Base-by-base conservation (phyloP, 495 filamentous ascomycete species). In the Penicillium ochrochloron region DNA sequence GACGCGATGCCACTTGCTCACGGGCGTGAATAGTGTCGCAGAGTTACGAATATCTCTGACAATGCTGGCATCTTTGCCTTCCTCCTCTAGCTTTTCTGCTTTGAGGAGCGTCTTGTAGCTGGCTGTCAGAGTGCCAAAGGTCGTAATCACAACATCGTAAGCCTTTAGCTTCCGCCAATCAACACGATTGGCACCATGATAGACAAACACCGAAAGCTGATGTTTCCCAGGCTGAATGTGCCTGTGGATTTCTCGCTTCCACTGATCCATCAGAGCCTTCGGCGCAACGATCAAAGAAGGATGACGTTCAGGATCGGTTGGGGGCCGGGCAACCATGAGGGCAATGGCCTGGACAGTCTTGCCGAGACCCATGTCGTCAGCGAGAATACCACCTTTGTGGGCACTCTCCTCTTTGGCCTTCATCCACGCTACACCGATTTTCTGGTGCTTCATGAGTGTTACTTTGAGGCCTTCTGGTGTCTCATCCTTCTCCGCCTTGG, bases 301-400 rank as follows among this genome's bases (percentile, higher is more conserved):
- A 78, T 94, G 92, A 60, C 84, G 81, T 10, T 78, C 69, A n/a
- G 76, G 78, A 69, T 93, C 84, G 1, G 75, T 68, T 0, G 92
- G 89, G 15, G 84, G 87, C 29, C 87, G 82, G n/a, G 87, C 84
- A 1, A 94, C 82, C 64, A 99, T 91, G 35, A 99, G 83, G 2
- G 95, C 88, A 25, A 99, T 81, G 17, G 92, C 87, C 65, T 94
- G 91, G 53, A 99, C 90, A 2, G 95, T 99, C 79, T 99, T 99
- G 23, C 95, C 95, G 11, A 99, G 82, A 12, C 95, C 95, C 95
- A 99, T 99, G 56, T 94, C 92, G 71, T 96, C 92, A 5, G 91
- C 93, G 52, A 95, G 83, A 65, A 97, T 92, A 12, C 92, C 93
- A 41, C 93, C 93, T 67, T 90, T 92, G 62, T 90, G 90, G 4